Base-by-base conservation (phyloP, 1,284 basidiomycete genomes). In the Ceratobasidium sp. region DNA sequence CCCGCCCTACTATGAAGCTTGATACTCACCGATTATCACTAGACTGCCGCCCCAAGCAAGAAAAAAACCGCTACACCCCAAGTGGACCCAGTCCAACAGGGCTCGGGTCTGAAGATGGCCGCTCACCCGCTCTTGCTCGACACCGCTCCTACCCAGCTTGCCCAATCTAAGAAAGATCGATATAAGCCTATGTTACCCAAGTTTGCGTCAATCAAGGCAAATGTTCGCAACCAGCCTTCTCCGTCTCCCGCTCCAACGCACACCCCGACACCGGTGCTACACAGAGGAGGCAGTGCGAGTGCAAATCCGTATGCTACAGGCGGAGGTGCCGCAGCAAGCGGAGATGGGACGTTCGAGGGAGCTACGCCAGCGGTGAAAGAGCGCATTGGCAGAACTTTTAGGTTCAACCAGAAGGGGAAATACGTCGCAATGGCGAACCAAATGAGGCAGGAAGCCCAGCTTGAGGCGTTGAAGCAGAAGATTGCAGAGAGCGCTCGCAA, bases 161-260 rank as follows among this genome's bases (percentile, higher is more conserved):
- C 87, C 0, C 89, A 91, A 76, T 88, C 87, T 35, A 93, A 91
- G 79, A 94, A 94, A 77, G 92, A 94, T 76, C 82, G 90, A 70
- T 96, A 96, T 80, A 96, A 94, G 77, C 93, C 95, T 7, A 97
- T 97, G 94, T 93, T 94, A 73, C 95, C 95, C 65, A 98, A 97
- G 78, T 98, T 97, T 78, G 91, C 94, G 0, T 93, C 93, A 3
- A 94, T 96, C 78, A 94, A 91, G 83, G 92, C 91, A 4, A 93
- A 94, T 75, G 84, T 84, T 8, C 86, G 91, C 10, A 90, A 86
- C 73, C 84, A 83, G 4, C 86, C 90, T 0, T 86, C 87, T 0
- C 85, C 88, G 8, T 83, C 87, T 0, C 85, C 87, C 3, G 80
- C 84, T 5, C 83, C 87, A 1, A 79, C 83, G 0, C 80, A 84